Evolutionary conservation across 345 rosid genomes (phyloP).

Genomic region (Erodium maritimum): DNA sequence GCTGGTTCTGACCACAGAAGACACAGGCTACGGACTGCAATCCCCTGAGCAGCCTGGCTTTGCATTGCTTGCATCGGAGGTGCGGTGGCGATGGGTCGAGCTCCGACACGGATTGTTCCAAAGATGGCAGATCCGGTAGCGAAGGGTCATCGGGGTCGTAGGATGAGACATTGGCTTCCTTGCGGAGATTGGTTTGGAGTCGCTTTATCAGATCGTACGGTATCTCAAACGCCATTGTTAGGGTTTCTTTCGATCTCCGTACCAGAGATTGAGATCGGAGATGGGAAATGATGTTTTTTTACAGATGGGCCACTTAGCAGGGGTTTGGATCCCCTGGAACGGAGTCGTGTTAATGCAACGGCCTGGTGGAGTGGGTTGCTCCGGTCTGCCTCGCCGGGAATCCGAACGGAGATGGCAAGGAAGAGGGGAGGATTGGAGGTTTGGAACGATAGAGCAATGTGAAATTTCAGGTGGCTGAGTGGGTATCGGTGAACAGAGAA

Average conservation of each 20-base stretch:
- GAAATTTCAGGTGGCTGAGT: too few species aligned
- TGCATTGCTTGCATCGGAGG: constrained; percentile 62
- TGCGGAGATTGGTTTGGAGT: constrained; percentile 53
- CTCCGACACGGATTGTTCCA: constrained; percentile 33
- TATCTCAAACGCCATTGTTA: constrained; percentile 43
- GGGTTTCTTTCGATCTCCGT: constrained; percentile 4
- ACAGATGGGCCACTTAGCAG: too few species aligned
- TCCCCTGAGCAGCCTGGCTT: constrained; percentile 54
- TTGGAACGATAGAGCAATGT: too few species aligned
- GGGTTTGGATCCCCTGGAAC: neutral
- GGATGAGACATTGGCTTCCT: constrained; percentile 40
- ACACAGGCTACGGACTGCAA: constrained; percentile 51
- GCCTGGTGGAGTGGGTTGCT: too few species aligned
- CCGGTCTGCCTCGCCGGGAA: too few species aligned
- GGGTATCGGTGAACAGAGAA: too few species aligned
- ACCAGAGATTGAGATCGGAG: neutral
- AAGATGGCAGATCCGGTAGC: constrained; percentile 27
- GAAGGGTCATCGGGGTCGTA: constrained; percentile 35
- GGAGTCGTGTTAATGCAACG: neutral
- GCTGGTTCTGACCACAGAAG: constrained; percentile 54
- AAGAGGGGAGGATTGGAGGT: too few species aligned
- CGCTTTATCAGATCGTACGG: constrained; percentile 44
- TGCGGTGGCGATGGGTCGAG: constrained; percentile 49
- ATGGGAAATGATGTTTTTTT: too few species aligned
- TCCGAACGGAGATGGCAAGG: too few species aligned